Base-by-base conservation (phyloP, 768 basidiomycete species). In the Cubamyces sp. region DNA sequence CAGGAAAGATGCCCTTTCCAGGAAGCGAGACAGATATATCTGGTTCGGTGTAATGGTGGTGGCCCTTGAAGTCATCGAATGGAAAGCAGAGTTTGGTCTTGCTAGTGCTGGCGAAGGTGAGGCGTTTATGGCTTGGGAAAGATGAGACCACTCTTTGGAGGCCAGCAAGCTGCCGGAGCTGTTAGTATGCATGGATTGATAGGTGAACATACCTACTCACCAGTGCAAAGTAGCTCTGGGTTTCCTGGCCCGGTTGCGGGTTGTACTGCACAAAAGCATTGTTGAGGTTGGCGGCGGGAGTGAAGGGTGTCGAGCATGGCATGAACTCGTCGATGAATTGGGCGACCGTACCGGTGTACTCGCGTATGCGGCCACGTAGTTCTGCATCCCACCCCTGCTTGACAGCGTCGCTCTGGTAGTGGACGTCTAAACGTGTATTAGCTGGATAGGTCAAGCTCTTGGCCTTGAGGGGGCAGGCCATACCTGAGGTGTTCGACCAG, bases 21-120 rank as follows among this genome's bases (percentile, higher is more conserved):
- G 59, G 64, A 34, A 60, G 23, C 0, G 54, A 52, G 15, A 51
- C 42, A 12, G 59, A 40, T 11, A 64, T 12, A 42, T 57, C 56
- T 14, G 64, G 64, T 4, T 16, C 6, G 8, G 62, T 55, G 21
- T 8, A 7, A 19, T 59, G 59, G 6, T 56, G 58, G 16, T 60
- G 43, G 9, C 12, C 16, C 11, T 37, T 30, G 28, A 34, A 28
- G 5, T 19, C 30, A 14, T 30, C 37, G 40, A 59, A 55, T 7
- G 57, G 62, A 23, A 58, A 56, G 37, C 25, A 2, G 25, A 64
- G 18, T 2, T 1, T 1, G 19, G 8, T 37, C 23, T 21, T 9
- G 15, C 12, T 18, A 25, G 42, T 58, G 25, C 26, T 39, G 34
- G 46, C 34, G 23, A 64, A 53, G 23, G 16, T 25, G 18, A 46